Percentiles rank a stretch among this genome's conserved stretches.
Evolutionary conservation across 1,284 basidiomycete species (phyloP).

Genomic region (Moesziomyces parantarcticus): DNA sequence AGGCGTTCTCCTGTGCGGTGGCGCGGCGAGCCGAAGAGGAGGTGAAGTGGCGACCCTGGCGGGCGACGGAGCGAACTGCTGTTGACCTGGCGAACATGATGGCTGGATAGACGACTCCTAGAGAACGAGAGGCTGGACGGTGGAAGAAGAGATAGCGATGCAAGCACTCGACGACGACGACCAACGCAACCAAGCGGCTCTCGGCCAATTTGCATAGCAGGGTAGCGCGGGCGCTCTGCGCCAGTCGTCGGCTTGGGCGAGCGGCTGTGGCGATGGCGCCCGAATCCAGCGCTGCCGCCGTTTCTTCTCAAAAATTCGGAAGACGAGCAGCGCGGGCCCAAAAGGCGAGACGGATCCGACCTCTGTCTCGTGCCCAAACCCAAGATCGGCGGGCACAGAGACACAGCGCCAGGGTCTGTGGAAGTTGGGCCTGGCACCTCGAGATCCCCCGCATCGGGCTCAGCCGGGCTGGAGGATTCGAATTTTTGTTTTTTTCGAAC

Average conservation of each 20-base stretch:
- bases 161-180: no score
- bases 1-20: constrained; percentile 33
- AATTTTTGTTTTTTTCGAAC: background rate
- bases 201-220: no score
- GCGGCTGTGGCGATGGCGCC: no score
- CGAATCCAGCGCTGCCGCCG: background rate
- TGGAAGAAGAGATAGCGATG: background rate
- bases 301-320: constrained; percentile 32
- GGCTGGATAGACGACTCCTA: background rate
- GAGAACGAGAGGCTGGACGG: background rate
- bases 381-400: constrained; percentile 3
- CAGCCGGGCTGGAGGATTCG: constrained; percentile 11
- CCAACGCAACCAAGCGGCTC: no score
- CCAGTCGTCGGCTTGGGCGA: no score
- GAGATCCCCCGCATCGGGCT: constrained; percentile 19
- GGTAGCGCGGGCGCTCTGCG: no score
- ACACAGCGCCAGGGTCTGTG: background rate
- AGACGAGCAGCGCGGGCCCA: background rate
- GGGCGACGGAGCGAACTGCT: constrained; percentile 25
- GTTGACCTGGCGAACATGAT: constrained; percentile 39
- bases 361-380: constrained; percentile 3
- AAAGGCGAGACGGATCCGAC: constrained; percentile 27
- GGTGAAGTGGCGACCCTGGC: constrained; percentile 31
- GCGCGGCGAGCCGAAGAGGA: constrained; percentile 13
- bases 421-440: constrained; percentile 5